Conservation (phyloP, 768 basidiomycete species). For the Rhizopogon rudus region DNA sequence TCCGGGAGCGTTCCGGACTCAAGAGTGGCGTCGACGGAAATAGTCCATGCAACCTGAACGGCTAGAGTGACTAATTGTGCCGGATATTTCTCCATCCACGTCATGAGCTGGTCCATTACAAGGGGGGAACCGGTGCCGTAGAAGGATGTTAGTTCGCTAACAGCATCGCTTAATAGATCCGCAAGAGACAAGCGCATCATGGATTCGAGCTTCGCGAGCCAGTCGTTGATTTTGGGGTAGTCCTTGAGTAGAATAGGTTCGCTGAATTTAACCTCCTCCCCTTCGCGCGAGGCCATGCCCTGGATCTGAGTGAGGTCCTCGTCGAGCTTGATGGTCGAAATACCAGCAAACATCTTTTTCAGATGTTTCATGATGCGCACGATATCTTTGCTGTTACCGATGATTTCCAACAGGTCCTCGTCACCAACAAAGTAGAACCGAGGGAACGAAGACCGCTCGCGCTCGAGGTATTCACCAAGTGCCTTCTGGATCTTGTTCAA, state of each 20-base stretch:
- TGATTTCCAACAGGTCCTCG: constrained; percentile 97
- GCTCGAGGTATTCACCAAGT: constrained; percentile 96
- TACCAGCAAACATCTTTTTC: constrained; percentile 99
- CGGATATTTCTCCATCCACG: constrained; percentile 92
- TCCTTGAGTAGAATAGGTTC: constrained; percentile 85
- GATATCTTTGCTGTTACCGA: constrained; percentile 99
- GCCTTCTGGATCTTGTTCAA: constrained; percentile 99
- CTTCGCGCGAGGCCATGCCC: constrained; percentile 94
- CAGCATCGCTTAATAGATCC: constrained; percentile 71
- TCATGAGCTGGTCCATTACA: constrained; percentile 64
- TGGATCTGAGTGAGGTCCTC: constrained; percentile 85
- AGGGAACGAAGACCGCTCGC: constrained; percentile 96
- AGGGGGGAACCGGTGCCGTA: constrained; percentile 64
- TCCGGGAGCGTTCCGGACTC: constrained; percentile 53
- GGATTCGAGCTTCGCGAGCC: constrained; percentile 87
- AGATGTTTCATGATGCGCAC: constrained; percentile 97
- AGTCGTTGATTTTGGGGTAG: constrained; percentile 97
- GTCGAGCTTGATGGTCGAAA: constrained; percentile 84
- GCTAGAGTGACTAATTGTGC: constrained; percentile 97
- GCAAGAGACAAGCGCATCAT: constrained; percentile 93
- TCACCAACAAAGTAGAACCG: constrained; percentile 99
- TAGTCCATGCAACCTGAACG: constrained; percentile 92
- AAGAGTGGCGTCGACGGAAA: constrained; percentile 69
- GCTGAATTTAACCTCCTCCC: constrained; percentile 86
- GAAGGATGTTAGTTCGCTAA: constrained; percentile 74